Percentiles rank a stretch among this genome's conserved stretches.
Evolutionary conservation across 2,329 filamentous ascomycete genomes (phyloP).

Genomic region (Phialophora chinensis): DNA sequence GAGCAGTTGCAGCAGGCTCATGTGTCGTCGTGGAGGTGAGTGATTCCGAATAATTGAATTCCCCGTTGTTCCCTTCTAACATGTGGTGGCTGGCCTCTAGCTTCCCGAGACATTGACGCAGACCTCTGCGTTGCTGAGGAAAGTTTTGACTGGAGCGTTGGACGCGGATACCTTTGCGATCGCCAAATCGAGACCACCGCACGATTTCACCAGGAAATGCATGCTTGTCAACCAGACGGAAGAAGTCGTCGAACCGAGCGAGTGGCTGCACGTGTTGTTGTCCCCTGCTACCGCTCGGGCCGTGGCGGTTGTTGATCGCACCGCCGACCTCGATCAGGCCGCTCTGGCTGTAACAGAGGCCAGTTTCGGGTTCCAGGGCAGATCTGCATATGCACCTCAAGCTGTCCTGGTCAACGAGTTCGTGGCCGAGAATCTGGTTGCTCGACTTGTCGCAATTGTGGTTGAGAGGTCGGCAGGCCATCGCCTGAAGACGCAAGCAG

Average conservation of each 20-base stretch:
- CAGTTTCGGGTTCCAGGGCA: constrained; percentile 61
- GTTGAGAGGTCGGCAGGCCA: too few relatives aligned
- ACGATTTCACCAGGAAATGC: background rate
- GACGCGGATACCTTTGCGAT: background rate
- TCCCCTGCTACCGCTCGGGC: constrained; percentile 46
- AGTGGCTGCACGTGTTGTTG: constrained; percentile 39
- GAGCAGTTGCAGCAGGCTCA: constrained; percentile 48
- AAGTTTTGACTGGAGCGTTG: background rate
- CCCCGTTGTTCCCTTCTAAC: constrained; percentile 41
- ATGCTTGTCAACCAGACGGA: background rate
- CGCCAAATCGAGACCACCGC: background rate
- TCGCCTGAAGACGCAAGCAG: too few relatives aligned
- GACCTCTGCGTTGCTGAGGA: background rate
- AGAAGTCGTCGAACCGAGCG: background rate
- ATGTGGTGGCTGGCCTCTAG: constrained; percentile 20
- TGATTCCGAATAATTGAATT: background rate
- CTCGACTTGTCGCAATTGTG: too few relatives aligned
- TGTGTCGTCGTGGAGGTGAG: constrained; percentile 46
- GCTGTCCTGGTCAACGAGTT: constrained; percentile 70
- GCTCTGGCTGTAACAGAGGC: constrained; percentile 61
- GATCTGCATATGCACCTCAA: constrained; percentile 67
- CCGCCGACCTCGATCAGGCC: constrained; percentile 60
- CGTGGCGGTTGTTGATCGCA: constrained; percentile 66
- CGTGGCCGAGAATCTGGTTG: constrained; percentile 42
- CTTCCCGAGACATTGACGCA: background rate